Evolutionary conservation across 208 protist species (phyloP).

Genomic region (Leishmania mexicana): DNA sequence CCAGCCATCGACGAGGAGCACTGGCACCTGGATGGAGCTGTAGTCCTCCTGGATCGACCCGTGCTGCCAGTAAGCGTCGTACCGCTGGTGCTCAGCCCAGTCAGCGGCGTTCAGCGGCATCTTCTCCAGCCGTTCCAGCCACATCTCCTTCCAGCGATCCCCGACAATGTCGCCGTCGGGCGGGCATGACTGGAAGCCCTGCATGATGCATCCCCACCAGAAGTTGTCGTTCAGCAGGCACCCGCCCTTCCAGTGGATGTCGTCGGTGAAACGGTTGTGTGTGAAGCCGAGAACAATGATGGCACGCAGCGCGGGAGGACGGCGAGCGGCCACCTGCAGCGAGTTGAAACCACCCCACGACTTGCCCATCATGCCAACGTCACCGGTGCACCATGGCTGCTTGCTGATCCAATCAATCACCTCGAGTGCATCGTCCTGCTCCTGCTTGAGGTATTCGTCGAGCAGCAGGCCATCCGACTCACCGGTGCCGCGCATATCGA

Average conservation of each 20-base stretch:
- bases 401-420: slow-evolving; percentile 70
- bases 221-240: slow-evolving; percentile 77
- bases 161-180: slow-evolving; percentile 51
- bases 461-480: slow-evolving; percentile 60
- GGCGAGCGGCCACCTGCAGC: slow-evolving; percentile 62
- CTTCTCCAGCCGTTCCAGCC: slow-evolving; percentile 48
- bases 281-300: slow-evolving; percentile 72
- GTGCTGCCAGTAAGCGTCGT: slow-evolving; percentile 69
- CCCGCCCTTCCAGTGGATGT: slow-evolving; percentile 75
- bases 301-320: slow-evolving; percentile 50
- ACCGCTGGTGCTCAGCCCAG: slow-evolving; percentile 54
- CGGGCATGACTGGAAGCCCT: slow-evolving; percentile 53
- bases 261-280: slow-evolving; percentile 69
- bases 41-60: slow-evolving; percentile 64
- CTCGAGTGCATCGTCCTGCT: slow-evolving; percentile 64
- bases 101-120: slow-evolving; percentile 58
- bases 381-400: slow-evolving; percentile 65
- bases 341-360: slow-evolving; percentile 77
- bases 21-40: slow-evolving; percentile 50
- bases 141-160: slow-evolving; percentile 49
- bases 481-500: slow-evolving; percentile 69
- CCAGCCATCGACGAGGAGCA: slow-evolving; percentile 62
- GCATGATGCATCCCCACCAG: slow-evolving; percentile 76
- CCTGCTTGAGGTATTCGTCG: slow-evolving; percentile 65
- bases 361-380: slow-evolving; percentile 71